Evolutionary conservation across 2,329 filamentous ascomycete species (phyloP).

Genomic region (Colletotrichum siamense): DNA sequence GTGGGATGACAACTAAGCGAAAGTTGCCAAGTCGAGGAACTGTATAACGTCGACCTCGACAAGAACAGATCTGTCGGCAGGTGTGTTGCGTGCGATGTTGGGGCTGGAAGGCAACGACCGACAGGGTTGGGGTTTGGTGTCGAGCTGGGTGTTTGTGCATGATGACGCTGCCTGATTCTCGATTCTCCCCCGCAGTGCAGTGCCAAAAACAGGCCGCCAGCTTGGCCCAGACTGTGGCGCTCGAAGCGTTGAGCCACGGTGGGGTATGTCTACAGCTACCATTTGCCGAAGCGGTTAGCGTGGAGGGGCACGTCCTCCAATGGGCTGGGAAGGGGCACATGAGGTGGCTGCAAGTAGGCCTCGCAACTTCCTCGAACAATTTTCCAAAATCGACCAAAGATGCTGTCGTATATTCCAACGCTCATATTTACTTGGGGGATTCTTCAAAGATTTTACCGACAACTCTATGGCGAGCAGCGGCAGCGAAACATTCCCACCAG

Average conservation of each 20-base stretch:
- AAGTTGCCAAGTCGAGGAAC: background rate
- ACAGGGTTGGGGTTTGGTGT: conserved; percentile 9
- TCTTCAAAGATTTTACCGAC: background rate
- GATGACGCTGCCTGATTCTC: conserved; percentile 22
- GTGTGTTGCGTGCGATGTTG: background rate
- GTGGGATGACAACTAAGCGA: background rate
- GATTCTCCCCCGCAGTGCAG: conserved; percentile 16
- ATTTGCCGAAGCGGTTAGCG: background rate
- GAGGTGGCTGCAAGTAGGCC: background rate
- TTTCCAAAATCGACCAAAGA: background rate
- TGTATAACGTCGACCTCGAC: background rate
- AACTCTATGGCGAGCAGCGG: background rate
- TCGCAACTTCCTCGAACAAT: background rate
- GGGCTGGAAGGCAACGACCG: background rate
- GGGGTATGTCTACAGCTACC: background rate
- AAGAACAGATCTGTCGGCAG: background rate
- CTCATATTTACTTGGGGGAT: background rate
- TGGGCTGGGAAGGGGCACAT: background rate
- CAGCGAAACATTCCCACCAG: background rate
- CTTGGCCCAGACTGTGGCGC: conserved; percentile 8
- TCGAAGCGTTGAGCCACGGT: background rate
- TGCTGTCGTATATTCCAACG: background rate
- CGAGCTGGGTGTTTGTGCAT: conserved; percentile 16
- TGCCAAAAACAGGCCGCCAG: conserved; percentile 18
- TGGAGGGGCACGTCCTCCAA: accelerated